Conservation (phyloP, 2,329 filamentous ascomycete species). For the Penicillium griseofulvum region DNA sequence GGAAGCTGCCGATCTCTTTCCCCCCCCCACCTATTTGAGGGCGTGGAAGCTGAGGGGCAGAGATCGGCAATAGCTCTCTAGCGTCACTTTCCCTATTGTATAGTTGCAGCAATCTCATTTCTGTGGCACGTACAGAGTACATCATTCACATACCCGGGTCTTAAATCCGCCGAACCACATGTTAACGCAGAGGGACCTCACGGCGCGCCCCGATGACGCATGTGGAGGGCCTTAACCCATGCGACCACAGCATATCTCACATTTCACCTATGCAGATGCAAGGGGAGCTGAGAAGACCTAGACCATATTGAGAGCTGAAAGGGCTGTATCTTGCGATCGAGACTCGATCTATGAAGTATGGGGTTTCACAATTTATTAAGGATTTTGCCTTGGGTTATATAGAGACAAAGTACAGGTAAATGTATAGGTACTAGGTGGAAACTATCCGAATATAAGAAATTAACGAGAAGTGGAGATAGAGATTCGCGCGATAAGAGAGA, state of each 20-base stretch:
- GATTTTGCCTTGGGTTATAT: no score
- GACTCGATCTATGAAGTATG: slow-evolving; percentile 9
- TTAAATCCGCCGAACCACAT: slow-evolving; percentile 19
- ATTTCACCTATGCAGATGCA: slow-evolving; percentile 20
- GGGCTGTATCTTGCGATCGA: slow-evolving; percentile 16
- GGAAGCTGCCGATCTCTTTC: neutral
- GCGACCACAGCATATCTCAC: slow-evolving; percentile 1
- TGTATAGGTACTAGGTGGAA: neutral
- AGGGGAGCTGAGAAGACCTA: slow-evolving; percentile 17
- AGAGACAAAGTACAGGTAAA: neutral
- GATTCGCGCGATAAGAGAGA: slow-evolving; percentile 1
- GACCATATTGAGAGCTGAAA: slow-evolving; percentile 15
- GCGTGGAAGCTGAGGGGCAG: neutral
- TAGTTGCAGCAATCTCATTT: slow-evolving; percentile 5
- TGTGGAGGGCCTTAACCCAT: slow-evolving; percentile 12
- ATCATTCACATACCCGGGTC: neutral
- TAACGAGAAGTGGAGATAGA: neutral
- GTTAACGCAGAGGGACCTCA: slow-evolving; percentile 5
- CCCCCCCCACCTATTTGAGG: neutral
- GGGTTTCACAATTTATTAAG: slow-evolving; percentile 1
- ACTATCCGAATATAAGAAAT: slow-evolving; percentile 1
- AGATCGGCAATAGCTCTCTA: slow-evolving; percentile 1
- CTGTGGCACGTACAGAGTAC: slow-evolving; percentile 5
- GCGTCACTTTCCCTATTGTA: neutral
- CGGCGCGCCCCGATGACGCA: slow-evolving; percentile 22